These are phyloP conservation scores for Fusarium setosum DNA, from an alignment of 2,329 filamentous ascomycete genomes.

Conservation along the genomic window DNA sequence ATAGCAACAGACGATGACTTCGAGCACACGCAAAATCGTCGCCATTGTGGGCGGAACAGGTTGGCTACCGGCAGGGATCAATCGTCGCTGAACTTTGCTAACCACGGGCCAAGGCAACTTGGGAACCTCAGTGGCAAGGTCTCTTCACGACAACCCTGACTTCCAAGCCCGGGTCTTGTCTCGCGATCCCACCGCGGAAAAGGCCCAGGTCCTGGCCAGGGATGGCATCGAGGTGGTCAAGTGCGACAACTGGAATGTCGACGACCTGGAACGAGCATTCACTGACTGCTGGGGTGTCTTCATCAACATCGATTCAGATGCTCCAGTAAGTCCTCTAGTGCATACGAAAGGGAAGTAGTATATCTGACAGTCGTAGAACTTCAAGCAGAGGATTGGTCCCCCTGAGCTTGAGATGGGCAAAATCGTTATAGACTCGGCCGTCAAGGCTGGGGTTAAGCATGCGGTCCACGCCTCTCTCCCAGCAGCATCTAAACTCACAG, in stretches of 20 bases:
- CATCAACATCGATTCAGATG: constrained; percentile 1
- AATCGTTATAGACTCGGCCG: not conserved
- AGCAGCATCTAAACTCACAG: not conserved
- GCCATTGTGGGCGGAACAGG: not conserved
- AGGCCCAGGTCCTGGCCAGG: not conserved
- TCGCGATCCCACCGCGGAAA: not conserved
- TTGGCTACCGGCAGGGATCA: no score
- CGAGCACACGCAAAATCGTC: not conserved
- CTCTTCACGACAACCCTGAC: not conserved
- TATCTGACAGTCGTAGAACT: not conserved
- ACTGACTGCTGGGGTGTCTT: not conserved
- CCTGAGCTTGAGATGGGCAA: not conserved
- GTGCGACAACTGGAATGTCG: not conserved
- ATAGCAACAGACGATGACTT: not conserved
- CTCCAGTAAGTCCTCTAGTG: not conserved
- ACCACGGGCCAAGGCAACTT: not conserved
- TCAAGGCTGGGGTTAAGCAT: not conserved
- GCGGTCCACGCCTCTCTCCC: not conserved
- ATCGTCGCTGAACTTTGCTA: no score
- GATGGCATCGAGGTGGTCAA: not conserved
- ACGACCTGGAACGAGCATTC: not conserved
- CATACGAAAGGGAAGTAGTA: not conserved
- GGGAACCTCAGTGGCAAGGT: not conserved
- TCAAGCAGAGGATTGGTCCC: not conserved
- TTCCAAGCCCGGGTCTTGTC: not conserved